Base-by-base conservation (phyloP, 2,329 filamentous ascomycete species). In the Pyrenophora teres region DNA sequence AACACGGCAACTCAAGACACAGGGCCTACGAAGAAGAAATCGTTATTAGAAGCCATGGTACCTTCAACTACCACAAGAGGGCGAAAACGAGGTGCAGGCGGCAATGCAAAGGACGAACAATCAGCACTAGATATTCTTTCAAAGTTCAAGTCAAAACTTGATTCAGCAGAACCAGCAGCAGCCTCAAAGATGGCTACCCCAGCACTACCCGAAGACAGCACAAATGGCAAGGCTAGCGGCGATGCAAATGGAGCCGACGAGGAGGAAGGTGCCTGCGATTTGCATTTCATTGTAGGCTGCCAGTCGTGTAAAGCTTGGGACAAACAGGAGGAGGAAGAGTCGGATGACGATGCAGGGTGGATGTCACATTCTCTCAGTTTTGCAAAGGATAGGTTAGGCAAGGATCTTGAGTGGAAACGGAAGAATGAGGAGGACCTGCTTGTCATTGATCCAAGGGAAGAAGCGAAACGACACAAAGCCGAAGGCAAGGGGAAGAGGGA, bases 281-380 rank as follows among this genome's bases (percentile, higher is more conserved):
- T 99, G 31, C 94, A 99, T 72, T 99, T 97, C 73, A 95, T 99
- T 57, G 89, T 89, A 41, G 90, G 95, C 65, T 99, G 94, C 73
- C 91, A 96, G 70, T 96, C 91, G 38, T 97, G 94, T 73, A 86
- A 84, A 52, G 84, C 87, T 0, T 96, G 92, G 91, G 89, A 95
- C 16, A 86, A 89, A 57, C 87, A 84, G 21, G 79, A 84, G 46
- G 78, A 83, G 33, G 81, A 80, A 30, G 84, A 87, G 45, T 85
- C 83, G 31, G 75, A 76, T 2, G 77, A 79, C 13, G 78, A 80
- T 44, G 80, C 83, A 41, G 87, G 86, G 6, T 97, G 93, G 92
- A 90, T 97, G 85, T 85, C 84, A 3, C 93, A 97, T 72, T 81
- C 85, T 8, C 79, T 99, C 31, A 90, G 83, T 39, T 97, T 97